phyloP scores from a whole-genome alignment of 768 basidiomycete species.

The Rhizopogon sp. region DNA sequence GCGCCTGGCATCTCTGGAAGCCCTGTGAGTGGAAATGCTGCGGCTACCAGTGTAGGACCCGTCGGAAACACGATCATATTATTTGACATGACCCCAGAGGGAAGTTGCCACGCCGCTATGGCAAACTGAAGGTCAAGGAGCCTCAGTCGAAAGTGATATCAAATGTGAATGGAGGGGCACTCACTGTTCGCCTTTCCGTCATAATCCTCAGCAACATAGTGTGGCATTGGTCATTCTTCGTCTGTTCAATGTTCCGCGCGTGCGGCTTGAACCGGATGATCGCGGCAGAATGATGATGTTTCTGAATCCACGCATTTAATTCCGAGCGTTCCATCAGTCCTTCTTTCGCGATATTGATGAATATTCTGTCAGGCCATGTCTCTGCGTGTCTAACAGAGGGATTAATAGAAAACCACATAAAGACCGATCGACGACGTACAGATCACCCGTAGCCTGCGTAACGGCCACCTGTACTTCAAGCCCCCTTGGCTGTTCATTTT shows the following conservation, averaged over 20 bases:
- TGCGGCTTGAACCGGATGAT: constrained; percentile 37
- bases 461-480: constrained; percentile 30
- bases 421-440: constrained; percentile 27
- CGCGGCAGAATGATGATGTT: constrained; percentile 26
- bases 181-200: constrained; percentile 38
- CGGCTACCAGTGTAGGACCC: constrained; percentile 33
- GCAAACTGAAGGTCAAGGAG: constrained; percentile 37
- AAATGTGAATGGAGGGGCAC: constrained; percentile 14
- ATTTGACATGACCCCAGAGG: constrained; percentile 36
- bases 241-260: constrained; percentile 27
- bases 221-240: constrained; percentile 40
- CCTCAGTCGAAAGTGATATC: background rate
- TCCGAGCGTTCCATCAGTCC: constrained; percentile 34
- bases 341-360: constrained; percentile 36
- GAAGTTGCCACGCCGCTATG: constrained; percentile 43
- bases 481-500: constrained; percentile 24
- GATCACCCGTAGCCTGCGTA: constrained; percentile 20
- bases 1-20: constrained; percentile 37
- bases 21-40: constrained; percentile 46
- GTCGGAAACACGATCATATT: constrained; percentile 46
- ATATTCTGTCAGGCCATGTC: constrained; percentile 48
- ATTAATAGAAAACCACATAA: constrained; percentile 1
- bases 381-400: constrained; percentile 37
- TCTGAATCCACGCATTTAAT: constrained; percentile 45
- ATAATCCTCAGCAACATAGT: constrained; percentile 38